A percentile compares a stretch with the other conserved stretches of the same genome.
Conservation (phyloP, 2,329 filamentous ascomycete species). For the Pezicula neosporulosa region DNA sequence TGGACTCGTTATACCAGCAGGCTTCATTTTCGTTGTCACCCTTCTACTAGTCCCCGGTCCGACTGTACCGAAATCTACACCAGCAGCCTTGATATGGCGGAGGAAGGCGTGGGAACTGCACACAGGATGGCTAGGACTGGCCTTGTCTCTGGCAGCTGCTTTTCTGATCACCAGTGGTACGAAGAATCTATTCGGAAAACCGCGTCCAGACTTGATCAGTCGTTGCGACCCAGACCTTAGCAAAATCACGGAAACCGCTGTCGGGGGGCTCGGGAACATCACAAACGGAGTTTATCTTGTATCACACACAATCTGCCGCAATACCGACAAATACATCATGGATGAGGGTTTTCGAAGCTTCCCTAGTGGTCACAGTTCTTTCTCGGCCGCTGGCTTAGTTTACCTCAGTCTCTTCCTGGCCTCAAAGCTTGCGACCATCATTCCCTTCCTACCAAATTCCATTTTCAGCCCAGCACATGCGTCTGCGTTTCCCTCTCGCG, state of each 20-base stretch:
- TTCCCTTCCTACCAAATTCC: constrained; percentile 62
- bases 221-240: constrained; percentile 46
- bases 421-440: constrained; percentile 72
- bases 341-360: constrained; percentile 85
- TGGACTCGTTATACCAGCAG: constrained; percentile 59
- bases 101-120: constrained; percentile 88
- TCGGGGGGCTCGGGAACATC: constrained; percentile 55
- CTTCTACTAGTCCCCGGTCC: constrained; percentile 68
- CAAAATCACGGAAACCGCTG: constrained; percentile 54
- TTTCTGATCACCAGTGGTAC: constrained; percentile 80
- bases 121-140: constrained; percentile 76
- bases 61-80: constrained; percentile 56
- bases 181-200: constrained; percentile 67
- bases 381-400: constrained; percentile 73
- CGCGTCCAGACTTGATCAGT: constrained; percentile 49
- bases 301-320: constrained; percentile 70
- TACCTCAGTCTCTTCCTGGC: constrained; percentile 87
- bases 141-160: constrained; percentile 62
- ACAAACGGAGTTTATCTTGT: constrained; percentile 64
- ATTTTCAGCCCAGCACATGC: constrained; percentile 43
- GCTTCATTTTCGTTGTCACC: constrained; percentile 57
- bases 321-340: constrained; percentile 56
- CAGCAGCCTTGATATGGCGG: constrained; percentile 63
- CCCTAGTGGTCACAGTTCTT: constrained; percentile 72
- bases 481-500: constrained; percentile 73